Evolutionary conservation across 208 protist species (phyloP).

Genomic region (Novymonas esmeraldas): DNA sequence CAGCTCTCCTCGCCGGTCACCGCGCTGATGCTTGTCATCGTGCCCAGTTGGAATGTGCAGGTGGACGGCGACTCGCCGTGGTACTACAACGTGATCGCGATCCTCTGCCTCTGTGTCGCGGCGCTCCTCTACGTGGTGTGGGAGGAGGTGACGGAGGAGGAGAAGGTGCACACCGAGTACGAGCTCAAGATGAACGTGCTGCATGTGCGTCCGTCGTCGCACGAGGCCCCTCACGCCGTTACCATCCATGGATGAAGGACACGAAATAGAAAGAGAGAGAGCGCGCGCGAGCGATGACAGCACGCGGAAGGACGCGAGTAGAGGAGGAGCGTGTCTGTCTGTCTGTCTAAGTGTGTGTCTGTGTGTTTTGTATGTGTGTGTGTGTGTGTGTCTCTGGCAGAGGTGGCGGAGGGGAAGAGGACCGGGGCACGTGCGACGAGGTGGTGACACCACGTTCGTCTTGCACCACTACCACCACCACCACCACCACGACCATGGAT

Average conservation of each 20-base stretch:
- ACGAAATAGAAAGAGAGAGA: too few relatives aligned
- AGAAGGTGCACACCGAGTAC: conserved; percentile 64
- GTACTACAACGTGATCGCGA: conserved; percentile 70
- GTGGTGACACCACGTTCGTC: not conserved
- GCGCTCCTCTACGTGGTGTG: conserved; percentile 76
- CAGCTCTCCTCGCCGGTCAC: conserved; percentile 82
- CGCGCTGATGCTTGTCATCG: conserved; percentile 70
- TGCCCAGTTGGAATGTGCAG: conserved; percentile 72
- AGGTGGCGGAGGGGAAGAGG: not conserved
- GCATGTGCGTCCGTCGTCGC: conserved; percentile 28
- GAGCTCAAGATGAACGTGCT: conserved; percentile 63
- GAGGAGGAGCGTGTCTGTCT: not conserved
- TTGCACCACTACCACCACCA: not conserved
- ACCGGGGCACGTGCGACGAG: not conserved
- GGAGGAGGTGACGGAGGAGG: conserved; percentile 78
- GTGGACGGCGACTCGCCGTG: conserved; percentile 61
- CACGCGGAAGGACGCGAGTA: not conserved
- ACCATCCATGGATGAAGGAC: conserved; percentile 17
- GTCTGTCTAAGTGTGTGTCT: not conserved
- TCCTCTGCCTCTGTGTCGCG: conserved; percentile 59
- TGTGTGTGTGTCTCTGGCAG: not conserved
- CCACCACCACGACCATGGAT: too few relatives aligned
- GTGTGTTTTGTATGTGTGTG: not conserved
- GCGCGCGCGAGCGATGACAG: too few relatives aligned
- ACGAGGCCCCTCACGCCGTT: conserved; percentile 21